phyloP scores from a whole-genome alignment of 1,284 basidiomycete species.

The Lentinula novae-zelandiae region DNA sequence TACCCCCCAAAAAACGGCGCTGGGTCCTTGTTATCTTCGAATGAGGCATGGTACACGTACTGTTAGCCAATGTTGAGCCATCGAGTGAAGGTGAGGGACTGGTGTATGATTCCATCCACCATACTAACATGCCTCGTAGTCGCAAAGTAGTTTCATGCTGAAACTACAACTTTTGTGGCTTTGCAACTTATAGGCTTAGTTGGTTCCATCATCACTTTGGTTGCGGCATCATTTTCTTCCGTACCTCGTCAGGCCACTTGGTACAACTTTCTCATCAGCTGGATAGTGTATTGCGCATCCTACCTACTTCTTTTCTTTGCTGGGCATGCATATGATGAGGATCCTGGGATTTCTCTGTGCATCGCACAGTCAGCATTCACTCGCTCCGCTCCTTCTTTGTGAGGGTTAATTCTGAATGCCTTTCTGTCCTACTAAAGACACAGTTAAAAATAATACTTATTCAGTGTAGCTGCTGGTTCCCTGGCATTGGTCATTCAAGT shows the following conservation, averaged over 20 bases:
- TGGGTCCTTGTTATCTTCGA: too few relatives aligned
- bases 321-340: constrained; percentile 10
- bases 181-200: constrained; percentile 18
- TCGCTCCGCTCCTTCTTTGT: constrained; percentile 11
- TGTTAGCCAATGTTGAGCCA: neutral
- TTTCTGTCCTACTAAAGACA: too few relatives aligned
- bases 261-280: constrained; percentile 21
- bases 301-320: constrained; percentile 18
- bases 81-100: neutral
- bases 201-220: constrained; percentile 16
- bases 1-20: too few relatives aligned
- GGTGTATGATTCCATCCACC: neutral
- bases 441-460: neutral
- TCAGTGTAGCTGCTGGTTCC: neutral
- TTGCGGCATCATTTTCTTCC: constrained; percentile 17
- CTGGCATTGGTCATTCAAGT: constrained; percentile 8
- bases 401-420: neutral
- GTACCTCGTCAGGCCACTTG: constrained; percentile 18
- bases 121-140: neutral
- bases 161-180: constrained; percentile 11
- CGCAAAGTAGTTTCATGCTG: neutral
- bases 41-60: neutral
- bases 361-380: constrained; percentile 18
- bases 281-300: constrained; percentile 19
- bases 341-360: constrained; percentile 17